A percentile compares a stretch with the other conserved stretches of the same genome.
phyloP scores from a whole-genome alignment of 768 basidiomycete species.

The Tylopilus rubrobrunneus region DNA sequence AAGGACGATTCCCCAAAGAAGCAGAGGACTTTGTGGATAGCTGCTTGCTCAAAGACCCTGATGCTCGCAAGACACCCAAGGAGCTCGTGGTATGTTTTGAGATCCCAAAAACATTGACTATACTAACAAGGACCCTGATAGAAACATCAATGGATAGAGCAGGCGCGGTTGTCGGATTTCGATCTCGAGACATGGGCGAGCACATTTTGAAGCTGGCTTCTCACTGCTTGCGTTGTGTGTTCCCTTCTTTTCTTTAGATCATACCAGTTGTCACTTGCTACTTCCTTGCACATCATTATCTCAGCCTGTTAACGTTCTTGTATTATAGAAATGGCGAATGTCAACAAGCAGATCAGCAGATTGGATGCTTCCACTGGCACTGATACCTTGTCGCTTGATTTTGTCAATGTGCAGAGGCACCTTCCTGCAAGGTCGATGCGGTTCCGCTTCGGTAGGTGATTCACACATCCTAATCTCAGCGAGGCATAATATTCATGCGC shows the following conservation, averaged over 20 bases:
- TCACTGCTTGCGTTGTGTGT: slow-evolving; percentile 11
- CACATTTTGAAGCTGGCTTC: slow-evolving; percentile 49
- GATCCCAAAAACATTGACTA: neutral
- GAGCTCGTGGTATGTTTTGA: slow-evolving; percentile 60
- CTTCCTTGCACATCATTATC: slow-evolving; percentile 30
- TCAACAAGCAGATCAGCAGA: neutral
- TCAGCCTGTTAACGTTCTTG: slow-evolving; percentile 26
- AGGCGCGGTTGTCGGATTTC: slow-evolving; percentile 53
- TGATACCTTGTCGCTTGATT: neutral
- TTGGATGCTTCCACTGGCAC: neutral
- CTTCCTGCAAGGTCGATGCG: neutral
- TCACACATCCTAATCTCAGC: too few species aligned
- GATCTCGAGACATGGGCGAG: slow-evolving; percentile 81
- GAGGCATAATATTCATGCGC: too few species aligned
- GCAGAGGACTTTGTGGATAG: slow-evolving; percentile 86
- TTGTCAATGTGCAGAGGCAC: neutral
- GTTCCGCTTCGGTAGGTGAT: too few species aligned
- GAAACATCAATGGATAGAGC: slow-evolving; percentile 75
- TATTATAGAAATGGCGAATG: slow-evolving; percentile 26
- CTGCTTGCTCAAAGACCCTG: slow-evolving; percentile 89
- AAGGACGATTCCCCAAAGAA: slow-evolving; percentile 66
- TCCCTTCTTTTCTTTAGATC: slow-evolving; percentile 11
- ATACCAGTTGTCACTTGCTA: slow-evolving; percentile 29
- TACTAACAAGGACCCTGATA: slow-evolving; percentile 28
- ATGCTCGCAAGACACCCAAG: slow-evolving; percentile 78